Evolutionary conservation across 257 asterid genomes (phyloP), one percentile per base, ranked within the genome.

Genomic region (Echites panduratus): DNA sequence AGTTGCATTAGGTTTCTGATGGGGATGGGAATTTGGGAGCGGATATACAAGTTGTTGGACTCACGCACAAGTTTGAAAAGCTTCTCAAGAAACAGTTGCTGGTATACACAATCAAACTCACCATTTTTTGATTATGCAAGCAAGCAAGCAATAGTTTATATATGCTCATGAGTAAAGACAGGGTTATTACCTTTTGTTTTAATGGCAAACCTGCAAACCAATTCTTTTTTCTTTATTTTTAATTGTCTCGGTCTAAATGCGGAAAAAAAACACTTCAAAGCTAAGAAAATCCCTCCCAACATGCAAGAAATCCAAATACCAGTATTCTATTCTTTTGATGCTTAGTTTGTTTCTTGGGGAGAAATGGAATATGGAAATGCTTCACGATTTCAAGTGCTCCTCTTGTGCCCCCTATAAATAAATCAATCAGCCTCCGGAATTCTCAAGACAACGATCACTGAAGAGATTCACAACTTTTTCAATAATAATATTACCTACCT

Each of bases 381-480:
- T 61, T 29, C 12, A 32, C 22, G 12, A 10, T 5, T 61, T 62
- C 45, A 62, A 62, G 16, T 5, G 17, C 54, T 32, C 7, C 45
- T 62, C 13, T 17, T 27, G 19, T 62, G n/a, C 43, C n/a, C n/a
- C n/a, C 54, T 69, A 49, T 70, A 70, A 52, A n/a, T n/a, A n/a
- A n/a, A n/a, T n/a, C n/a, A n/a, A 35, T 35, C 7, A 16, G n/a
- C 9, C 2, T 32, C 45, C 50, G 40, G 9, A 32, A 32, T 50
- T 26, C 63, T 19, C 7, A n/a, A 4, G 43, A 14, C 16, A 24
- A 32, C n/a, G n/a, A 68, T 45, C 72, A 68, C 44, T 14, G 22
- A 2, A 2, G 29, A 52, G 22, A 32, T 7, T 29, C 27, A 38
- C 26, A 14, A 38, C 47, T 52, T 52, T 52, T 5, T n/a, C n/a